These are phyloP conservation scores for Microbotryomycetes sp. DNA, from an alignment of 1,284 basidiomycete genomes.

Conservation along the genomic window DNA sequence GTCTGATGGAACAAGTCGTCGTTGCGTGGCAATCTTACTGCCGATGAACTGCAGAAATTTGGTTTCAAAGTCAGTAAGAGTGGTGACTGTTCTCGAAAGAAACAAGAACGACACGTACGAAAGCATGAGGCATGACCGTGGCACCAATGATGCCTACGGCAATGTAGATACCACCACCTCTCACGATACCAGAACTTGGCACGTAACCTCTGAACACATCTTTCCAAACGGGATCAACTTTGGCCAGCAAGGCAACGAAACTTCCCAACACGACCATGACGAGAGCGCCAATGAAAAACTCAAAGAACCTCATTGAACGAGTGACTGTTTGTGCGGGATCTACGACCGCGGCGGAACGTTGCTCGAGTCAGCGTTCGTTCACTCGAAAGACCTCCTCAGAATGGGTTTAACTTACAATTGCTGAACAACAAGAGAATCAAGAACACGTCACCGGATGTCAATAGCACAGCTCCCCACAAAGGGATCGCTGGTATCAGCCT, in stretches of 20 bases:
- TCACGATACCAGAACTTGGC: slow-evolving; percentile 60
- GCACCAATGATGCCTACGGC: slow-evolving; percentile 68
- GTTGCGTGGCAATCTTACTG: slow-evolving; percentile 73
- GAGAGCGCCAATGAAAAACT: slow-evolving; percentile 60
- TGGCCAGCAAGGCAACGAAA: slow-evolving; percentile 72
- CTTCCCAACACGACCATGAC: slow-evolving; percentile 73
- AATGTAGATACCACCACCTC: slow-evolving; percentile 64
- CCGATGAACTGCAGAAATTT: slow-evolving; percentile 48
- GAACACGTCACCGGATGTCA: slow-evolving; percentile 78
- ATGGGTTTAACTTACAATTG: slow-evolving; percentile 31
- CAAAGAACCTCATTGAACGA: slow-evolving; percentile 49
- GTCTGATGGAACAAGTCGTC: slow-evolving; percentile 48
- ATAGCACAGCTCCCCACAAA: slow-evolving; percentile 69
- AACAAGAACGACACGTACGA: slow-evolving; percentile 56
- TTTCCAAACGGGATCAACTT: slow-evolving; percentile 67
- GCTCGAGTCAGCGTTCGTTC: background rate
- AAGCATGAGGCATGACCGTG: slow-evolving; percentile 83
- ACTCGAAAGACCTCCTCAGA: background rate
- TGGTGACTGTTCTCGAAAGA: background rate
- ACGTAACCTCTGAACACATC: slow-evolving; percentile 77
- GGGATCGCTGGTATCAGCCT: slow-evolving; percentile 69
- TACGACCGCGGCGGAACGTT: background rate
- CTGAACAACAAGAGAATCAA: slow-evolving; percentile 52
- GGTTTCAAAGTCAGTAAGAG: slow-evolving; percentile 35
- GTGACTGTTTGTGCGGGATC: slow-evolving; percentile 35